Evolutionary conservation across 257 asterid genomes (phyloP).

Genomic region (Fraxinus americana): DNA sequence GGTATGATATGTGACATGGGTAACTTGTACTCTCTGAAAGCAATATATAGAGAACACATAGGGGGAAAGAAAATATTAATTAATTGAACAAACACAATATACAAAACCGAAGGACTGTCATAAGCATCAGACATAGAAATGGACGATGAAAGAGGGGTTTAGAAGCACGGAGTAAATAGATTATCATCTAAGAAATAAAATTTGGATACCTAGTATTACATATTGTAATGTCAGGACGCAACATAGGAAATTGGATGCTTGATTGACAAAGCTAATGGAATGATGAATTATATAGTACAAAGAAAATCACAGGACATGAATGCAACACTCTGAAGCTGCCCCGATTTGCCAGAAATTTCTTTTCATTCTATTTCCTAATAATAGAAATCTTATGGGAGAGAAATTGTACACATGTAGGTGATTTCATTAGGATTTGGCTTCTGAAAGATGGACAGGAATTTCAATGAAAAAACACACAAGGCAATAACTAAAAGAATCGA

Average conservation of each 20-base stretch:
- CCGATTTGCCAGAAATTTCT: background rate
- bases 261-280: too few relatives aligned
- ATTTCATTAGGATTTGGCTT: too few relatives aligned
- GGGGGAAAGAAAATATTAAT: background rate
- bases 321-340: background rate
- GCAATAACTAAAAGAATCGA: background rate
- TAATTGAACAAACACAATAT: too few relatives aligned
- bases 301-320: too few relatives aligned
- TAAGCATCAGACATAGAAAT: background rate
- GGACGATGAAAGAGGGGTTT: background rate
- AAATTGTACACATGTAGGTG: background rate
- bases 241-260: too few relatives aligned
- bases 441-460: background rate
- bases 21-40: slow-evolving; percentile 85
- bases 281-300: too few relatives aligned
- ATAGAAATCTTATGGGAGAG: background rate
- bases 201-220: background rate
- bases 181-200: background rate
- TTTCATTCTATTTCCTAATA: background rate
- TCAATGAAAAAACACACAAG: background rate
- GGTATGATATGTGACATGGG: slow-evolving; percentile 93
- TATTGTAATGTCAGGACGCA: too few relatives aligned
- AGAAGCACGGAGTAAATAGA: background rate
- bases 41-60: slow-evolving; percentile 20
- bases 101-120: background rate